Percentiles rank a stretch among this genome's conserved stretches.
phyloP scores from a whole-genome alignment of 108 stramenopile species.

The Pseudonitzschia pungens region DNA sequence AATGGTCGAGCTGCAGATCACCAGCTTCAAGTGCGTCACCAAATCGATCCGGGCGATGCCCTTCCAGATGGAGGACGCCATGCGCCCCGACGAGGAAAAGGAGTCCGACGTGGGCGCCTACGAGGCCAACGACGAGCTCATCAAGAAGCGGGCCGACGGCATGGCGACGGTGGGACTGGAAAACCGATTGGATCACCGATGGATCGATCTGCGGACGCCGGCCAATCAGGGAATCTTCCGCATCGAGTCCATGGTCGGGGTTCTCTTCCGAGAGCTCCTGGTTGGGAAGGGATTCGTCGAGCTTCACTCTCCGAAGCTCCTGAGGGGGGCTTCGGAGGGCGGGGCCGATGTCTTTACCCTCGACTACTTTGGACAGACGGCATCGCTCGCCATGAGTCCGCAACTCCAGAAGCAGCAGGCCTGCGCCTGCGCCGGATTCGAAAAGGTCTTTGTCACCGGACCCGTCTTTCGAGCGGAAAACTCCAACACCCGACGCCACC shows the following conservation, averaged over 20 bases:
- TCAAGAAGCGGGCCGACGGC: conserved; percentile 62
- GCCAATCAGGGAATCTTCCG: conserved; percentile 99
- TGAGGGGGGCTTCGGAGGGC: conserved; percentile 97
- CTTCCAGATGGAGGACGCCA: conserved; percentile 97
- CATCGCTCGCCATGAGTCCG: conserved; percentile 97
- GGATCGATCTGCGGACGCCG: conserved; percentile 97
- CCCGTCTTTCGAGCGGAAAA: conserved; percentile 99
- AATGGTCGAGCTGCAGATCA: conserved; percentile 90
- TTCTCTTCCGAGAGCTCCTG: conserved; percentile 92
- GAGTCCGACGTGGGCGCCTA: conserved; percentile 86
- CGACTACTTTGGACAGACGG: conserved; percentile 94
- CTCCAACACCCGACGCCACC: conserved; percentile 94
- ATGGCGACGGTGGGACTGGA: conserved; percentile 85
- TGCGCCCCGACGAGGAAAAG: conserved; percentile 82
- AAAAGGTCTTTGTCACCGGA: conserved; percentile 97
- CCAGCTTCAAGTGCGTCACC: conserved; percentile 83
- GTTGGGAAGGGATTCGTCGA: conserved; percentile 91
- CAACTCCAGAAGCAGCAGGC: conserved; percentile 99
- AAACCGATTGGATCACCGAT: conserved; percentile 92
- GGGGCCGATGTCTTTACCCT: conserved; percentile 96
- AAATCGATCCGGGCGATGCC: conserved; percentile 87
- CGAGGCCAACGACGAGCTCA: conserved; percentile 63
- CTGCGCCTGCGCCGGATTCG: conserved; percentile 97
- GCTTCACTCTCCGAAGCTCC: conserved; percentile 97
- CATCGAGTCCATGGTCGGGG: conserved; percentile 94